Evolutionary conservation across 495 filamentous ascomycete genomes (phyloP).

Genomic region (Diplogelasinospora grovesii): DNA sequence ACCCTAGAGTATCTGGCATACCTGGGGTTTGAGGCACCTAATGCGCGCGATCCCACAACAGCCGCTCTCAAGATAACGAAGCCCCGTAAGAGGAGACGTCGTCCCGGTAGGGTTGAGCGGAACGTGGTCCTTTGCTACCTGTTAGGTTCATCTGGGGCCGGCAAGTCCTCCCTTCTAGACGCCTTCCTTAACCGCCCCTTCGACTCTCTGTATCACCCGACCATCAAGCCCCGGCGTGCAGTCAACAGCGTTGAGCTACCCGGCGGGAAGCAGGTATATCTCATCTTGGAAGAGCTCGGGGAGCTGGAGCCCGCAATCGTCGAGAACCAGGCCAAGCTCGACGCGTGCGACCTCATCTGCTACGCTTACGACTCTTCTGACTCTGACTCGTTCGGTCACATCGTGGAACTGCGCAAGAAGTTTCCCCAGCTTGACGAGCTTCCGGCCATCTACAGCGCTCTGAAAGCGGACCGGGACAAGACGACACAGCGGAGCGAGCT

Average conservation of each 20-base stretch:
- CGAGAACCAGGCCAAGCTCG: constrained; percentile 86
- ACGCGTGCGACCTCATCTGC: constrained; percentile 86
- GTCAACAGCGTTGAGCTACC: constrained; percentile 96
- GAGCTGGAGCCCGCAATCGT: constrained; percentile 89
- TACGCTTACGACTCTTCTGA: constrained; percentile 97
- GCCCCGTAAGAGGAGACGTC: constrained; percentile 72
- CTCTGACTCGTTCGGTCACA: constrained; percentile 88
- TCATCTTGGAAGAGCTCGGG: constrained; percentile 94
- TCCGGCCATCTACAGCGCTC: constrained; percentile 81
- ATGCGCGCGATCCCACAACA: constrained; percentile 61
- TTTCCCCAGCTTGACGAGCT: constrained; percentile 79
- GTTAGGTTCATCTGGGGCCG: constrained; percentile 73
- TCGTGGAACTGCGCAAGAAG: constrained; percentile 68
- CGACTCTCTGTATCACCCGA: constrained; percentile 79
- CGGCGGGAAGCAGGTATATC: constrained; percentile 93
- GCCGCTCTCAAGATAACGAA: constrained; percentile 87
- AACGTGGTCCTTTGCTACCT: constrained; percentile 97
- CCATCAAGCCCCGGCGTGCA: constrained; percentile 85
- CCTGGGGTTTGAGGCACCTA: constrained; percentile 72
- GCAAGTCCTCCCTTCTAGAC: constrained; percentile 84
- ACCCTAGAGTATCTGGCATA: constrained; percentile 94
- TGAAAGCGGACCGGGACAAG: constrained; percentile 92
- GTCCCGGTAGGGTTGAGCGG: constrained; percentile 78
- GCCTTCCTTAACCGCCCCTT: constrained; percentile 87
- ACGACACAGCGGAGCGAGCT: constrained; percentile 84